Conservation (phyloP, 1,284 basidiomycete genomes). For the Leccinum pachyderme region DNA sequence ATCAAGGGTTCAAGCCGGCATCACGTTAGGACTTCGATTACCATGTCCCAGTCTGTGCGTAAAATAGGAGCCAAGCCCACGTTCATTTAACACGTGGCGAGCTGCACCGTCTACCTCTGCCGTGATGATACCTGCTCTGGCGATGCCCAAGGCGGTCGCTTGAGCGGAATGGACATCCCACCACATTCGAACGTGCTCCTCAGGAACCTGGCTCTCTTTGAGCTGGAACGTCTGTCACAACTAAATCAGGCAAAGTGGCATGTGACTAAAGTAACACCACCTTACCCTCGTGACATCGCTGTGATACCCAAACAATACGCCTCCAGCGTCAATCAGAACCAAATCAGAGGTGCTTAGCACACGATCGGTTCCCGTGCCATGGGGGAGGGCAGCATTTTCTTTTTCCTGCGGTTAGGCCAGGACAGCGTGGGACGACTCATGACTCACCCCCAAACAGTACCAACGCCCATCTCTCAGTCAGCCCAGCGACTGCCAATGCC, state of each 20-base stretch:
- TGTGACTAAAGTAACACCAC: not conserved
- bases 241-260: not conserved
- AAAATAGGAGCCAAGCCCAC: constrained; percentile 61
- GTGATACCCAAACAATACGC: constrained; percentile 67
- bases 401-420: constrained; percentile 10
- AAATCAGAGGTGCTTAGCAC: constrained; percentile 58
- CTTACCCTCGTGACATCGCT: constrained; percentile 78
- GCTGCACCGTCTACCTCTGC: constrained; percentile 65
- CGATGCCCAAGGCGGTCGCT: constrained; percentile 48
- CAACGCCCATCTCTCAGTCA: constrained; percentile 57
- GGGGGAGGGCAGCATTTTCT: constrained; percentile 86
- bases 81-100: constrained; percentile 47
- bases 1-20: constrained; percentile 11
- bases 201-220: constrained; percentile 51
- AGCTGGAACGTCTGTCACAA: constrained; percentile 66
- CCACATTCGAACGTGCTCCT: constrained; percentile 63
- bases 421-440: not conserved
- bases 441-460: constrained; percentile 76
- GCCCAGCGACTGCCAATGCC: constrained; percentile 57
- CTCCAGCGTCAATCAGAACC: constrained; percentile 77
- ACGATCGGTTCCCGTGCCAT: constrained; percentile 74
- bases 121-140: constrained; percentile 50
- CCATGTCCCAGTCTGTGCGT: constrained; percentile 82
- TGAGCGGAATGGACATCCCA: constrained; percentile 67
- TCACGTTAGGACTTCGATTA: constrained; percentile 30